phyloP scores from a whole-genome alignment of 1,139 yeast genomes.

The Kodamaea plutei region DNA sequence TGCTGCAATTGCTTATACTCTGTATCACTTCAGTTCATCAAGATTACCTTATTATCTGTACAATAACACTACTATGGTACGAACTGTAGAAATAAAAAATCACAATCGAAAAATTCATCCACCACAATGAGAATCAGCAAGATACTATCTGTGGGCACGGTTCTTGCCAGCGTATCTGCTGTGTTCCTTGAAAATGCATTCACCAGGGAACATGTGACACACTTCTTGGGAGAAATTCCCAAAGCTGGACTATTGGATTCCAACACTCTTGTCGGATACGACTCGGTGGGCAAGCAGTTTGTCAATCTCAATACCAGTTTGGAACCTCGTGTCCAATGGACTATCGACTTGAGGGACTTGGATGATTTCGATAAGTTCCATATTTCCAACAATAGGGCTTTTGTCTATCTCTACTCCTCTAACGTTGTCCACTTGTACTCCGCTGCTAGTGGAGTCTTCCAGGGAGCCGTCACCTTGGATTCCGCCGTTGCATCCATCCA shows the following conservation, averaged over 20 bases:
- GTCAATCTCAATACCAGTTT: constrained; percentile 16
- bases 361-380: constrained; percentile 9
- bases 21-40: too few species aligned
- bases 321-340: constrained; percentile 14
- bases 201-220: constrained; percentile 30
- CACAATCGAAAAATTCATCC: too few species aligned
- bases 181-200: constrained; percentile 38
- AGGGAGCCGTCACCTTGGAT: constrained; percentile 11
- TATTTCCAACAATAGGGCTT: constrained; percentile 9
- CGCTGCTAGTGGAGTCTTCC: constrained; percentile 17
- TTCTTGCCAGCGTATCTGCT: constrained; percentile 11
- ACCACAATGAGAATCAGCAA: too few species aligned
- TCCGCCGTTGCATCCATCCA: constrained; percentile 12
- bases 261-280: constrained; percentile 24
- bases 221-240: constrained; percentile 16
- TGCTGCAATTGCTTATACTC: too few species aligned
- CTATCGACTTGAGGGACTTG: constrained; percentile 16
- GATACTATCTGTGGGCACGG: too few species aligned
- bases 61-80: too few species aligned
- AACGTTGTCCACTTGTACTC: constrained; percentile 16
- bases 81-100: too few species aligned
- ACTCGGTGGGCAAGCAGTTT: constrained; percentile 22
- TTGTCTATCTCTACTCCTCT: constrained; percentile 16
- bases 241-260: constrained; percentile 15
- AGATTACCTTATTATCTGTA: too few species aligned